phyloP scores from a whole-genome alignment of 2,329 filamentous ascomycete species.

The Fusarium annulatum region DNA sequence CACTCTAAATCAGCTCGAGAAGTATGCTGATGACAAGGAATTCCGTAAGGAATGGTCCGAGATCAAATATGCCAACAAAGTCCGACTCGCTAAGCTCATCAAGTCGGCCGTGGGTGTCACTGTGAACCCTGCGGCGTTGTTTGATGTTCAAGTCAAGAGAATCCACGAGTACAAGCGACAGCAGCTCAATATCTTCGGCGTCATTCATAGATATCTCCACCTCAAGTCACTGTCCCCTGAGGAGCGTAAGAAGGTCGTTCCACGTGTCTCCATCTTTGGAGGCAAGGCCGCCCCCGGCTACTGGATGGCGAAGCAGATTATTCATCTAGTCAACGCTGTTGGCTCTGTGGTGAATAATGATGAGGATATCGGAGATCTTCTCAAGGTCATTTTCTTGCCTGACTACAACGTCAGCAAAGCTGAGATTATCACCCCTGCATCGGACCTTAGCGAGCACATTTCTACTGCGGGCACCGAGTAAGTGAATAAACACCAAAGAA shows the following conservation, averaged over 20 bases:
- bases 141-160: slow-evolving; percentile 98
- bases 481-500: slow-evolving; percentile 44
- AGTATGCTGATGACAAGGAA: slow-evolving; percentile 83
- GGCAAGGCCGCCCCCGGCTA: slow-evolving; percentile 98
- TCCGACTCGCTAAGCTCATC: slow-evolving; percentile 91
- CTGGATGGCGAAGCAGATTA: slow-evolving; percentile 99
- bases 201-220: slow-evolving; percentile 91
- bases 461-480: slow-evolving; percentile 95
- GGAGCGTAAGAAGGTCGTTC: slow-evolving; percentile 85
- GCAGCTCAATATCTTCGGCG: slow-evolving; percentile 98
- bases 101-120: slow-evolving; percentile 81
- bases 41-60: slow-evolving; percentile 96
- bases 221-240: slow-evolving; percentile 88
- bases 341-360: slow-evolving; percentile 93
- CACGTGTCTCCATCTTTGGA: slow-evolving; percentile 94
- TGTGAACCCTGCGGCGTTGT: slow-evolving; percentile 88
- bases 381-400: slow-evolving; percentile 97
- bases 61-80: slow-evolving; percentile 97
- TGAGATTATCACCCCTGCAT: slow-evolving; percentile 94
- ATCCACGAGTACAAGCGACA: slow-evolving; percentile 99
- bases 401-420: slow-evolving; percentile 99
- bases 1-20: slow-evolving; percentile 84
- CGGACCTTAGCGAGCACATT: slow-evolving; percentile 97
- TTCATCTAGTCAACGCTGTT: slow-evolving; percentile 94
- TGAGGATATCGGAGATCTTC: slow-evolving; percentile 86